Percentiles rank a stretch among this genome's conserved stretches.
phyloP scores from a whole-genome alignment of 257 asterid species.

The Osmanthus fragrans region DNA sequence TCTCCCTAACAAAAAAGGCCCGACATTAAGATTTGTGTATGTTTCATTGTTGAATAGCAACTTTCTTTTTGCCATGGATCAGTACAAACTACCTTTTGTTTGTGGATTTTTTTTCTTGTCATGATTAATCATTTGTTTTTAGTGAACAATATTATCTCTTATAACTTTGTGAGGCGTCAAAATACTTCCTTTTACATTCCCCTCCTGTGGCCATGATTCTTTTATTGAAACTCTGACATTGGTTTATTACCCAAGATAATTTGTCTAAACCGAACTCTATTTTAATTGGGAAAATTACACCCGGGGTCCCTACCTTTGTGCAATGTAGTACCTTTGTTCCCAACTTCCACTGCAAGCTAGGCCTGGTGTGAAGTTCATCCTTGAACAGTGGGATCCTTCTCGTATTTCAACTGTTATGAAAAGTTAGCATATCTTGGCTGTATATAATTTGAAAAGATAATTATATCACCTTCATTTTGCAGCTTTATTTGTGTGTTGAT shows the following conservation, averaged over 20 bases:
- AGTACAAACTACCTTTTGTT: not conserved
- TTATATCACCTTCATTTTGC: not conserved
- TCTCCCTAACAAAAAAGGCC: not conserved
- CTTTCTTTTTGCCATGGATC: not conserved
- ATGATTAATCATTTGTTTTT: not conserved
- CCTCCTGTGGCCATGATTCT: not conserved
- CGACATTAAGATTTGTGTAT: not conserved
- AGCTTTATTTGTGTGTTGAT: constrained; percentile 21
- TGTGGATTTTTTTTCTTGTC: not conserved
- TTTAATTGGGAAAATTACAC: not conserved
- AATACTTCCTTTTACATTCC: not conserved
- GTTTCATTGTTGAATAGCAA: not conserved
- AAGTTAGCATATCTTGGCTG: not conserved
- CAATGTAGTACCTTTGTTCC: not conserved
- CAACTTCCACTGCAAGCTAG: not conserved
- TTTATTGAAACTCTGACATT: not conserved
- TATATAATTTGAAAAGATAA: not conserved
- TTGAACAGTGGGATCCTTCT: not conserved
- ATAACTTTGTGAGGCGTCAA: not conserved
- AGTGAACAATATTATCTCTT: not conserved
- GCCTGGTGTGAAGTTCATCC: not conserved
- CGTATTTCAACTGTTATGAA: not conserved
- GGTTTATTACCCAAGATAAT: not conserved
- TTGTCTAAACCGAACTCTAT: not conserved
- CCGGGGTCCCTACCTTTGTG: not conserved